phyloP scores from a whole-genome alignment of 2,329 filamentous ascomycete genomes.

The Ophiosphaerella korrae region DNA sequence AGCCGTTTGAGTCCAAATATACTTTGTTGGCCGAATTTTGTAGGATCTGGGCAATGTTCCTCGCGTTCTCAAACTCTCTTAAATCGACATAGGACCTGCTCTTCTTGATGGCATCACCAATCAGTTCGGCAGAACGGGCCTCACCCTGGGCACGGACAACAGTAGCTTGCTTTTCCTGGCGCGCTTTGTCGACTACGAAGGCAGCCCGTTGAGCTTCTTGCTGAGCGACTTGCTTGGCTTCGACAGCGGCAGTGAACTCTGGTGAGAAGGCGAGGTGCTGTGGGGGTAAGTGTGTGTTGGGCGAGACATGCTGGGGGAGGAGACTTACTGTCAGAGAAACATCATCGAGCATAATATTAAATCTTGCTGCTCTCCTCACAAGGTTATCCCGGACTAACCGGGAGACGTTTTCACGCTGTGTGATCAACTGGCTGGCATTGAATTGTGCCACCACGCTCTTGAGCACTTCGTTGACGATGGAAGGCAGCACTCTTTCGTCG shows the following conservation, averaged over 20 bases:
- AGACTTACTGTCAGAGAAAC: slow-evolving; percentile 85
- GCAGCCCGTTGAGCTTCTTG: slow-evolving; percentile 97
- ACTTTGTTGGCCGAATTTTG: slow-evolving; percentile 93
- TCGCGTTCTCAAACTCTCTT: slow-evolving; percentile 96
- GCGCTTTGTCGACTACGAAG: slow-evolving; percentile 97
- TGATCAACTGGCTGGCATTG: slow-evolving; percentile 97
- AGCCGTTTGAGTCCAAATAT: slow-evolving; percentile 86
- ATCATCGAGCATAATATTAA: slow-evolving; percentile 97
- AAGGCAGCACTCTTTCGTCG: slow-evolving; percentile 95
- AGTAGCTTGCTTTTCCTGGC: slow-evolving; percentile 99
- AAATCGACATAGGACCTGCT: slow-evolving; percentile 94
- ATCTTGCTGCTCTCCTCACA: slow-evolving; percentile 85
- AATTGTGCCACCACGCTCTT: slow-evolving; percentile 99
- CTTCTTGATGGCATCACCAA: slow-evolving; percentile 99
- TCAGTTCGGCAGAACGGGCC: slow-evolving; percentile 94
- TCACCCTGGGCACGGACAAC: slow-evolving; percentile 99
- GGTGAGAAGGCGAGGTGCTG: slow-evolving; percentile 72
- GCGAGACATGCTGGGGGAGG: not conserved
- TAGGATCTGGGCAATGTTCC: slow-evolving; percentile 83
- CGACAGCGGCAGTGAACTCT: slow-evolving; percentile 71
- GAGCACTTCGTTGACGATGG: slow-evolving; percentile 98
- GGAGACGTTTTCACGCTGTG: slow-evolving; percentile 96
- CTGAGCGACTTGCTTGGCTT: slow-evolving; percentile 72
- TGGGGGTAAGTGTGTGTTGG: slow-evolving; percentile 24
- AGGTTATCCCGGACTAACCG: slow-evolving; percentile 91